Evolutionary conservation across 148 eudicot genomes (phyloP).

Genomic region (Fagopyrum tataricum): DNA sequence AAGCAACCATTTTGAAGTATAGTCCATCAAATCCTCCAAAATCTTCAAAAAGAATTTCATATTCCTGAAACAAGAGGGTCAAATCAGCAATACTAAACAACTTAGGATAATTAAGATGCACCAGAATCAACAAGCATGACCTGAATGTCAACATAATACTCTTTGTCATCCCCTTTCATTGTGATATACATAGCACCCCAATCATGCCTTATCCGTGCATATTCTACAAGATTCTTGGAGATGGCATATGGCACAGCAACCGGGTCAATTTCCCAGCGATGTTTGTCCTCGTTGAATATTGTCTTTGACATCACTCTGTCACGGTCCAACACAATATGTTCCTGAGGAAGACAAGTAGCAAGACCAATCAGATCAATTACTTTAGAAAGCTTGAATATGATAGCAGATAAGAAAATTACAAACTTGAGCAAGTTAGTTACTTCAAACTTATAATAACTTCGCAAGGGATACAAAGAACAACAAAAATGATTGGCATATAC

Average conservation of each 20-base stretch:
- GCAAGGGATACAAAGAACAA: background rate
- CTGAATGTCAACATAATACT: slow-evolving; percentile 59
- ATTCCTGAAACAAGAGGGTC: slow-evolving; percentile 44
- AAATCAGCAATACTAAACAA: slow-evolving; percentile 16
- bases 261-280: slow-evolving; percentile 84
- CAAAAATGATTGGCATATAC: background rate
- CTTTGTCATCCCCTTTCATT: slow-evolving; percentile 77
- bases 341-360: slow-evolving; percentile 31
- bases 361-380: background rate
- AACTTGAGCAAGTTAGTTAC: background rate
- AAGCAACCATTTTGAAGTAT: slow-evolving; percentile 76
- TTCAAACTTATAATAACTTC: background rate
- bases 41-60: slow-evolving; percentile 62
- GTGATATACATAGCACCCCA: slow-evolving; percentile 77
- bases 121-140: slow-evolving; percentile 26
- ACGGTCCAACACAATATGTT: slow-evolving; percentile 67
- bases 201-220: slow-evolving; percentile 78
- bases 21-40: slow-evolving; percentile 87
- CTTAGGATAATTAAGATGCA: slow-evolving; percentile 4
- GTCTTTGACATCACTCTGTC: slow-evolving; percentile 79
- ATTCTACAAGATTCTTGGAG: slow-evolving; percentile 61
- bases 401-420: background rate
- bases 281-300: slow-evolving; percentile 57
- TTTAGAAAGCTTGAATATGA: background rate
- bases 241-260: slow-evolving; percentile 84